These are phyloP conservation scores for Uromyces viciae-fabae DNA, from an alignment of 1,284 basidiomycete genomes.

Conservation along the genomic window DNA sequence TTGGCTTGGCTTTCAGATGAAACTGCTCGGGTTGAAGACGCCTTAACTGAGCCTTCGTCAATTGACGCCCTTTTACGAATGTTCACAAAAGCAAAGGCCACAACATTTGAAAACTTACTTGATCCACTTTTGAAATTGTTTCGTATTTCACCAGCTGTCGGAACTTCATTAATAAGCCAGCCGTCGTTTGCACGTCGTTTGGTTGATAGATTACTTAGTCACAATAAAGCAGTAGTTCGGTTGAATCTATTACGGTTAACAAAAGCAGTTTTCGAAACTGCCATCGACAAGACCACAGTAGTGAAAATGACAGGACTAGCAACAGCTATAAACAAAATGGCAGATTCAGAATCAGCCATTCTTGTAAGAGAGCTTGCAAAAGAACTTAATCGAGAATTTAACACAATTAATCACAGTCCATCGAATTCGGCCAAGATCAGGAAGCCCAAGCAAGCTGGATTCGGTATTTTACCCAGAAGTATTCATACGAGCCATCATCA, in stretches of 20 bases:
- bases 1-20: constrained; percentile 93
- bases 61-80: constrained; percentile 72
- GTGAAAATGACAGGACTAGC: constrained; percentile 74
- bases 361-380: constrained; percentile 81
- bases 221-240: constrained; percentile 75
- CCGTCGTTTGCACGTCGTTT: constrained; percentile 80
- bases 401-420: not conserved
- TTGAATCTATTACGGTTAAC: constrained; percentile 83
- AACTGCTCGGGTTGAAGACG: constrained; percentile 84
- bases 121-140: constrained; percentile 70
- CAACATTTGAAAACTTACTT: constrained; percentile 89
- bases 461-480: not conserved
- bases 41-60: constrained; percentile 67
- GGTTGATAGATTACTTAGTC: constrained; percentile 70
- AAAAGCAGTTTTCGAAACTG: constrained; percentile 77
- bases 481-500: not conserved
- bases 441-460: not conserved
- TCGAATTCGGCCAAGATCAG: not conserved
- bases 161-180: constrained; percentile 69
- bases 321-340: constrained; percentile 71
- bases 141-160: constrained; percentile 70
- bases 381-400: constrained; percentile 61
- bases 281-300: constrained; percentile 74
- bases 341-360: constrained; percentile 76
- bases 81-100: constrained; percentile 81